Evolutionary conservation across 2,329 filamentous ascomycete species (phyloP), one percentile per base, ranked within the genome.

Genomic region (Diaporthe amygdali): DNA sequence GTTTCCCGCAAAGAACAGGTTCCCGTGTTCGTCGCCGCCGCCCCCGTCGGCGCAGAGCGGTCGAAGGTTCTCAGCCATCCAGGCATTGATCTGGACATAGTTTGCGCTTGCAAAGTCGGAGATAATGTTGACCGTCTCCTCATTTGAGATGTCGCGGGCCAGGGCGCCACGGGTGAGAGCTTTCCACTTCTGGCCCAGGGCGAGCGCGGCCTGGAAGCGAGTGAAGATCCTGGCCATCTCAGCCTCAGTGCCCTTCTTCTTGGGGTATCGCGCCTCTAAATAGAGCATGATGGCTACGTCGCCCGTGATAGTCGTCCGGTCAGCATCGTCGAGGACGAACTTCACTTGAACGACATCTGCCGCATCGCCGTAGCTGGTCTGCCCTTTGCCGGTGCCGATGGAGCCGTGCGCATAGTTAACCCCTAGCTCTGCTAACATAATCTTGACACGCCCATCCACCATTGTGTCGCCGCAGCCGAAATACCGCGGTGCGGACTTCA

Each of bases 271-370:
- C 2, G 87, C 83, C 71, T 93, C 88, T 1, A 93, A 82, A 71
- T 94, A 91, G 12, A 89, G 77, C 83, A 91, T 83, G 71, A 91
- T 87, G 41, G 84, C 85, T 2, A 85, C 66, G 49, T 87, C 83
- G 6, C 89, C 88, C 9, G 85, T 79, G 0, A 89, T 82, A 0
- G 78, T 80, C 2, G 88, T 85, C 71, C 83, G 84, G 30, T 74
- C 79, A 0, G 77, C 75, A 71, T 91, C 88, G 56, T 88, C 89
- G 74, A 91, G 89, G 32, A 87, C 80, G 64, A 89, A 89, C 68
- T 84, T 86, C 68, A 90, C 79, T 2, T 79, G 76, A 4, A 79
- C 49, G 17, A 74, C 75, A 8, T 77, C 76, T n/a, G 44, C 72
- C 1, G 52, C 63, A 9, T 74, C 72, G 5, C 44, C 66, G 22